Evolutionary conservation across 2,329 filamentous ascomycete genomes (phyloP), one percentile per base, ranked within the genome.

Genomic region (Lojkania enalia): DNA sequence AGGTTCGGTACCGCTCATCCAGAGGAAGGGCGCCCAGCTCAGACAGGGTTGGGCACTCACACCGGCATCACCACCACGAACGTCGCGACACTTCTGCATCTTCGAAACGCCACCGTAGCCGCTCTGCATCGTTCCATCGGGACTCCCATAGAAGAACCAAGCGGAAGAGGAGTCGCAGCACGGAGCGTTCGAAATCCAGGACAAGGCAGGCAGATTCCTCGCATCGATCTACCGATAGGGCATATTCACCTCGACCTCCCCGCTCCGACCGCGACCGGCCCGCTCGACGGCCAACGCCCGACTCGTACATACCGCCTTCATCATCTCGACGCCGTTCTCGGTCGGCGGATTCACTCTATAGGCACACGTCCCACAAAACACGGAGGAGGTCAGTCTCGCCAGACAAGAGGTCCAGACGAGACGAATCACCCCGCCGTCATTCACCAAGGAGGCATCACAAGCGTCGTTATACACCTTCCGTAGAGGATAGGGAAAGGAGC

Each of bases 311-410:
- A 20, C 63, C 63, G 23, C 37, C 52, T 0, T 45, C 55, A 5
- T 43, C 63, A 11, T 52, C 58, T 43, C 71, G 68, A 30, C 70
- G 66, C 35, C 71, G 70, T 44, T 75, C 73, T 25, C 68, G 59
- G 12, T 75, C 73, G 12, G 57, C 52, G 47, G 71, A 74, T 33
- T 70, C 69, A 20, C 57, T 64, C 40, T 70, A 71, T 51, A 55
- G 62, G 41, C 55, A 58, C 16, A 60, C 61, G 27, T 50, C 64
- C 27, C 56, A 57, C 33, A 58, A 63, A 44, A 49, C 49, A 36
- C 60, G 67, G 33, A 64, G 62, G 54, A 57, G 66, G 38, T 69
- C 67, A 12, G 16, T 42, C 35, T 61, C 66, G 19, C 60, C 61
- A 20, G 64, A 65, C 14, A 59, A 61, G 46, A 60, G 54, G 31